phyloP scores from a whole-genome alignment of 305 asterid genomes.

The Withania somnifera region DNA sequence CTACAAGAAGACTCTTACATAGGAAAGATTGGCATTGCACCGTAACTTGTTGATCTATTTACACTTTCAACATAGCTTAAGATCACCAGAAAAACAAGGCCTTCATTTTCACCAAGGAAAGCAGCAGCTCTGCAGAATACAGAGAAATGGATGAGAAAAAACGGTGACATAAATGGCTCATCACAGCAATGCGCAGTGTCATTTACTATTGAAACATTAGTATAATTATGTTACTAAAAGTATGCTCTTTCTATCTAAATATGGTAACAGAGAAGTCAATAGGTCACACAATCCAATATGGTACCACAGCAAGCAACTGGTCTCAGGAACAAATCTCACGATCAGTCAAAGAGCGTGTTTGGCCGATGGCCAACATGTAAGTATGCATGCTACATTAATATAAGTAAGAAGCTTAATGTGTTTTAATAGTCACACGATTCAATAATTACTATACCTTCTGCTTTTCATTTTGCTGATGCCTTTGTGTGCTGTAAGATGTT shows the following conservation, averaged over 20 bases:
- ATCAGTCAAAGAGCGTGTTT: not conserved
- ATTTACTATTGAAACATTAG: not conserved
- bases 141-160: not conserved
- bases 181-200: not conserved
- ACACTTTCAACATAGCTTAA: not conserved
- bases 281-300: not conserved
- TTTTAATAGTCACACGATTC: no score
- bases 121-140: slow-evolving; percentile 30
- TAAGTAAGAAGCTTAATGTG: not conserved
- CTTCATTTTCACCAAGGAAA: slow-evolving; percentile 20
- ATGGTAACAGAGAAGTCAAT: no score
- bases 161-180: not conserved
- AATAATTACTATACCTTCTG: not conserved
- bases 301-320: not conserved
- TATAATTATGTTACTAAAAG: not conserved
- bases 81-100: not conserved
- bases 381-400: not conserved
- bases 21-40: not conserved
- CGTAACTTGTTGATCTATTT: not conserved
- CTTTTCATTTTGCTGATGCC: slow-evolving; percentile 4
- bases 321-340: not conserved
- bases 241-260: not conserved
- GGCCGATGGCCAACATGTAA: not conserved
- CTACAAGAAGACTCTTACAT: not conserved
- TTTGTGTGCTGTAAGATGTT: slow-evolving; percentile 12